phyloP scores from a whole-genome alignment of 306 rosid species.

The Quercus parvula region DNA sequence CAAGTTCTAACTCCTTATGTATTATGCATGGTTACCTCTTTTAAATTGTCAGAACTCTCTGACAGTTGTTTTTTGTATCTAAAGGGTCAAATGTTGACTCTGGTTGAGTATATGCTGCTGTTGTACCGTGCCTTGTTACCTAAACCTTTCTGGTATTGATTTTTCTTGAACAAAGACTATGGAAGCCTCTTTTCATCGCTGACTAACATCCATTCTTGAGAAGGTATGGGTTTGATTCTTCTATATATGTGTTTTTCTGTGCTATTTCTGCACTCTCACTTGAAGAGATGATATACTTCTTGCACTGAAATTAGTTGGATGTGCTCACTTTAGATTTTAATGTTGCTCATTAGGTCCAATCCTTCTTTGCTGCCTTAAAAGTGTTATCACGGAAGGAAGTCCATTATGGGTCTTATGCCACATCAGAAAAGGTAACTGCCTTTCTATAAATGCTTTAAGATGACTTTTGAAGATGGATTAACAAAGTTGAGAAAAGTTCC shows the following conservation, averaged over 20 bases:
- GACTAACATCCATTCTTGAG: conserved; percentile 71
- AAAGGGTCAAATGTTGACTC: conserved; percentile 84
- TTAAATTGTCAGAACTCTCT: conserved; percentile 25
- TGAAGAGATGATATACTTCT: conserved; percentile 7
- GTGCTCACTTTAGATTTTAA: conserved; percentile 6
- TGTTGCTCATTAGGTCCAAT: conserved; percentile 50
- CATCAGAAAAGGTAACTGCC: conserved; percentile 68
- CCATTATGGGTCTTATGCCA: conserved; percentile 76
- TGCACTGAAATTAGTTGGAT: not conserved
- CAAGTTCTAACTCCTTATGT: conserved; percentile 77
- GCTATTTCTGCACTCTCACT: conserved; percentile 15
- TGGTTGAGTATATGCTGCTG: conserved; percentile 68
- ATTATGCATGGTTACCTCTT: conserved; percentile 30
- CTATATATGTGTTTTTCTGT: not conserved
- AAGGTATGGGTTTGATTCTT: conserved; percentile 51
- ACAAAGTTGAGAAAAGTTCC: not conserved
- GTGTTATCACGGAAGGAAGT: conserved; percentile 67
- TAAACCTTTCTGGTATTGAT: conserved; percentile 86
- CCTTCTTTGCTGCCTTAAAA: conserved; percentile 57
- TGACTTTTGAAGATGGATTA: conserved; percentile 1
- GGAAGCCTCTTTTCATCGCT: conserved; percentile 91
- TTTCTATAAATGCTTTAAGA: conserved; percentile 12
- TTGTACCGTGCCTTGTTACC: conserved; percentile 82
- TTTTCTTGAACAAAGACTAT: conserved; percentile 76
- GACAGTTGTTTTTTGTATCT: conserved; percentile 27